Evolutionary conservation across 2,329 filamentous ascomycete genomes (phyloP).

Genomic region (Cadophora gregata): DNA sequence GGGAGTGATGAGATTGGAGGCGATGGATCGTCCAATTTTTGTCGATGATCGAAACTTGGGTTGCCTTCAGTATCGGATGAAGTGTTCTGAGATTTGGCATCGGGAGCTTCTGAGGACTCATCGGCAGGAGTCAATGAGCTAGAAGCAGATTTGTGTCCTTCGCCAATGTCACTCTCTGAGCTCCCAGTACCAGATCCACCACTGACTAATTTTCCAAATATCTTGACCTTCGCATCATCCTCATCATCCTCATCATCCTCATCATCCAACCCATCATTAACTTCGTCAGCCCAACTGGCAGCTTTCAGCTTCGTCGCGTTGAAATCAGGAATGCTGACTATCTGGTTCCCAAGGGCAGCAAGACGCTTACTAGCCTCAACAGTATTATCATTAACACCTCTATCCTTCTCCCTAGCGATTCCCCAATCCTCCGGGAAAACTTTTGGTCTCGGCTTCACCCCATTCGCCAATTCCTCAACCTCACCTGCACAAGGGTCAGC

Average conservation of each 20-base stretch:
- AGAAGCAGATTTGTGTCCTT: neutral
- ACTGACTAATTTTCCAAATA: neutral
- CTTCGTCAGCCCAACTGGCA: constrained; percentile 38
- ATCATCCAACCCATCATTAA: constrained; percentile 25
- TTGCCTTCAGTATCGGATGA: neutral
- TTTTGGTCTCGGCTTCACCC: constrained; percentile 16
- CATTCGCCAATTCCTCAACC: constrained; percentile 33
- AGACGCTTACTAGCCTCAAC: constrained; percentile 22
- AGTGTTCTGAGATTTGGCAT: neutral
- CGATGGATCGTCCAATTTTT: neutral
- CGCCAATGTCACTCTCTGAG: neutral
- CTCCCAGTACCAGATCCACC: neutral
- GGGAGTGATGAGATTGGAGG: neutral
- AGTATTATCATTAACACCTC: neutral
- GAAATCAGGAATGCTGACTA: constrained; percentile 33
- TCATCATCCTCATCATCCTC: constrained; percentile 1
- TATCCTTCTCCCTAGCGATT: neutral
- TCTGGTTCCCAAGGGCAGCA: constrained; percentile 27
- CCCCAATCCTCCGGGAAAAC: constrained; percentile 21
- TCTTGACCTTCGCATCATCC: neutral
- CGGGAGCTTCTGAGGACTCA: neutral
- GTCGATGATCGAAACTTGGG: neutral
- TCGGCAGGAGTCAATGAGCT: neutral
- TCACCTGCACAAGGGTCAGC: constrained; percentile 37
- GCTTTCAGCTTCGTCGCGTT: constrained; percentile 25